These are phyloP conservation scores for Syzygium aqueum DNA, from an alignment of 345 rosid species.

Conservation along the genomic window DNA sequence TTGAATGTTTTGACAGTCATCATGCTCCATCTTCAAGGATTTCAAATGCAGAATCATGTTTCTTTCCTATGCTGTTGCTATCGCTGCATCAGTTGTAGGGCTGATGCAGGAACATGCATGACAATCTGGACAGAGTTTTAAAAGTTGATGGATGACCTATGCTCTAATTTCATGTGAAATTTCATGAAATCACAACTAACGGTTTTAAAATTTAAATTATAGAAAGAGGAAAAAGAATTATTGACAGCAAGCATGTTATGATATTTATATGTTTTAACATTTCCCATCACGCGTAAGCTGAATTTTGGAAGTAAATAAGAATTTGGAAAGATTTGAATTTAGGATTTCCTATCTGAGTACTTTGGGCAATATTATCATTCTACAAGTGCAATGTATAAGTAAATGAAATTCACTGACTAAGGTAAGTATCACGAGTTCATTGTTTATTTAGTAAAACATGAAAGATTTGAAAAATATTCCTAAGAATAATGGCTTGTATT, in stretches of 20 bases:
- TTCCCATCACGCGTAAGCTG: too few relatives aligned
- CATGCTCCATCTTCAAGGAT: background rate
- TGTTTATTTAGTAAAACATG: background rate
- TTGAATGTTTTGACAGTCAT: background rate
- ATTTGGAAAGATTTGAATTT: too few relatives aligned
- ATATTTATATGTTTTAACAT: background rate
- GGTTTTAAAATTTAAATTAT: fast-evolving
- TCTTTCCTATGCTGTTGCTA: background rate
- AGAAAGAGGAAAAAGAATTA: background rate
- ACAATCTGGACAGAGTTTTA: background rate
- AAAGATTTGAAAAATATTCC: too few relatives aligned
- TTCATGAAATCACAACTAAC: fast-evolving
- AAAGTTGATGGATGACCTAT: too few relatives aligned
- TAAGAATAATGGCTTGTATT: too few relatives aligned
- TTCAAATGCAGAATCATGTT: background rate
- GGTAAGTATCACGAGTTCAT: fast-evolving
- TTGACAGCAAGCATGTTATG: fast-evolving
- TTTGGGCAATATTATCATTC: background rate
- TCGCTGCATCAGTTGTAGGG: background rate
- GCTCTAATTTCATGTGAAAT: too few relatives aligned
- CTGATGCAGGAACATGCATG: background rate
- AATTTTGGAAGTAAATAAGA: too few relatives aligned
- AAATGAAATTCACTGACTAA: background rate
- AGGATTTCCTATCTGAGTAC: fast-evolving
- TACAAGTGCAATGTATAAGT: fast-evolving